Evolutionary conservation across 1,284 basidiomycete species (phyloP).

Genomic region (Leccinum subfulvum): DNA sequence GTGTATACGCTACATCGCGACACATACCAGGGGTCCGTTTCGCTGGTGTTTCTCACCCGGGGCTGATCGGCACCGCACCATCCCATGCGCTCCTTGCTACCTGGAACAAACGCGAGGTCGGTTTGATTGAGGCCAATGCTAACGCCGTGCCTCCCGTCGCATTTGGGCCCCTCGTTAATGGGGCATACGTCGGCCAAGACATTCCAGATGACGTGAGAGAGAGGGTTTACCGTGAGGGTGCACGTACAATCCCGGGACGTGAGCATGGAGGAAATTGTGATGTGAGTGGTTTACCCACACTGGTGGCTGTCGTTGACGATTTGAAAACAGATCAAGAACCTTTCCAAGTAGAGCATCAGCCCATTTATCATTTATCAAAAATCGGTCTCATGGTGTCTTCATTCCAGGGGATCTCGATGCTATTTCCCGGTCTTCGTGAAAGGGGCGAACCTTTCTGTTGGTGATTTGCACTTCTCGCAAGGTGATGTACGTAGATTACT

Average conservation of each 20-base stretch:
- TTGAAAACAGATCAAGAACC: conserved; percentile 62
- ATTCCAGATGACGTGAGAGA: conserved; percentile 46
- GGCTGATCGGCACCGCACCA: conserved; percentile 75
- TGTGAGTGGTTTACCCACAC: conserved; percentile 37
- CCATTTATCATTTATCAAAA: background rate
- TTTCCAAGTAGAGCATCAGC: conserved; percentile 47
- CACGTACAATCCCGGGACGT: conserved; percentile 73
- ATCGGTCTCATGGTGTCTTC: background rate
- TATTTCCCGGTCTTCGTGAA: conserved; percentile 79
- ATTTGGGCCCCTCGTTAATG: conserved; percentile 57
- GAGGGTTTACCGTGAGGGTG: conserved; percentile 67
- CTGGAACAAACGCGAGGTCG: conserved; percentile 74
- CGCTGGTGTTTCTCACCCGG: conserved; percentile 75
- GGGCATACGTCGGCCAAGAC: conserved; percentile 72
- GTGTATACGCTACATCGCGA: conserved; percentile 15
- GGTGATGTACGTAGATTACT: conserved; percentile 55
- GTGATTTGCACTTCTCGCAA: conserved; percentile 81
- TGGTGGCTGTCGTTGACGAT: conserved; percentile 4
- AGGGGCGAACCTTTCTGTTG: conserved; percentile 76
- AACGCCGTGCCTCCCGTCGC: conserved; percentile 65
- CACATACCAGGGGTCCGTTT: conserved; percentile 72
- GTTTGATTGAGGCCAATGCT: conserved; percentile 57
- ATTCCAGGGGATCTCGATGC: conserved; percentile 57
- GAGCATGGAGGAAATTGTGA: conserved; percentile 85
- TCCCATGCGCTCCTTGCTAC: conserved; percentile 67